These are phyloP conservation scores for Erysimum cheiri DNA, from an alignment of 441 rosid species.

Conservation along the genomic window DNA sequence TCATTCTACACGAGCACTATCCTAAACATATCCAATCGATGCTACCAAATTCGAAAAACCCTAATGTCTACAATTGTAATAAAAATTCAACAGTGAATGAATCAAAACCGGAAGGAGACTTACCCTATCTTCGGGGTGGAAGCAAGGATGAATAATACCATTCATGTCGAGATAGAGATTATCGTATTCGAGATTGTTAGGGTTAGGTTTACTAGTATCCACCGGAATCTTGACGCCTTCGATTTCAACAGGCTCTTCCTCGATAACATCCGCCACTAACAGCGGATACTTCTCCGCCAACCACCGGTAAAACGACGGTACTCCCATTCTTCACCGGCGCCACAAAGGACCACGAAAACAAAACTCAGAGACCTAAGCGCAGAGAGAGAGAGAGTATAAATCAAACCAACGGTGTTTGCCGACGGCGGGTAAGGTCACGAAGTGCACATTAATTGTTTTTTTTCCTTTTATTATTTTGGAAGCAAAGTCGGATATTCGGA, in stretches of 20 bases:
- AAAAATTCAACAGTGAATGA: neutral
- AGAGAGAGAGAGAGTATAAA: neutral
- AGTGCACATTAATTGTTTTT: conserved; percentile 1
- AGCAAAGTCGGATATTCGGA: conserved; percentile 16
- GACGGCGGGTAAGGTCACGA: conserved; percentile 47
- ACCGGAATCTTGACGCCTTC: conserved; percentile 79
- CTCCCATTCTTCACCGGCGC: conserved; percentile 61
- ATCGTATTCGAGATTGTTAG: conserved; percentile 78
- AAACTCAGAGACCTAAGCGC: conserved; percentile 26
- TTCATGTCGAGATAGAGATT: conserved; percentile 95
- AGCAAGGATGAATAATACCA: conserved; percentile 92
- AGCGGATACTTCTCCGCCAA: conserved; percentile 86
- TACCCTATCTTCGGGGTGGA: conserved; percentile 94
- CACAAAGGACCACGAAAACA: neutral
- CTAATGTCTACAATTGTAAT: neutral
- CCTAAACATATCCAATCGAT: neutral
- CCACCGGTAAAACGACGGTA: conserved; percentile 91
- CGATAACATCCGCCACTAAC: conserved; percentile 70
- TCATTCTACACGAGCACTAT: neutral
- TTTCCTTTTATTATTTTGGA: neutral
- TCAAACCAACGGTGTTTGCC: conserved; percentile 37
- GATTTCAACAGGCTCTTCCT: conserved; percentile 79
- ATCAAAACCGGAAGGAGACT: neutral
- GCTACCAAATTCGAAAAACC: conserved; percentile 2
- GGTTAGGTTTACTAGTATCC: conserved; percentile 79